Percentiles rank a stretch among this genome's conserved stretches.
Evolutionary conservation across 441 rosid species (phyloP).

Genomic region (Adansonia gregorii): DNA sequence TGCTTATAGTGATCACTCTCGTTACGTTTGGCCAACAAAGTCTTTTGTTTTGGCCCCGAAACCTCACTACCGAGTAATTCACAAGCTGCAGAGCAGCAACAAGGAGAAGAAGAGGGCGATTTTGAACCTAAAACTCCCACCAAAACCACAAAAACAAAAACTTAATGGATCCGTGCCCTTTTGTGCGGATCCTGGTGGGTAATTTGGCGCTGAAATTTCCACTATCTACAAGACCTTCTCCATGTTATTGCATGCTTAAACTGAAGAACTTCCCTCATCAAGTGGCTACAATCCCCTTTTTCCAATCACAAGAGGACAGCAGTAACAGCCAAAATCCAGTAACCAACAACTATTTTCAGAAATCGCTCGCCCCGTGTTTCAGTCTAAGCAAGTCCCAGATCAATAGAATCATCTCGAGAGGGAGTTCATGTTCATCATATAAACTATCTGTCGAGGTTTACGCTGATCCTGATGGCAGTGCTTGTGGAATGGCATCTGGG

Average conservation of each 20-base stretch:
- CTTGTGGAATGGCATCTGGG: slow-evolving; percentile 41
- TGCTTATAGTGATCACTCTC: slow-evolving; percentile 8
- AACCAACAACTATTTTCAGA: neutral
- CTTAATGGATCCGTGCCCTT: slow-evolving; percentile 76
- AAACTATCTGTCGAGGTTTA: slow-evolving; percentile 42
- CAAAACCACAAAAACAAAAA: neutral
- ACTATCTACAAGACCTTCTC: slow-evolving; percentile 26
- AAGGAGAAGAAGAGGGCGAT: no score
- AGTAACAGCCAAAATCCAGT: slow-evolving; percentile 29
- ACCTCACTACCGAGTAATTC: neutral
- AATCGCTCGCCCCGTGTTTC: slow-evolving; percentile 58
- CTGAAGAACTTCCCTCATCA: slow-evolving; percentile 46
- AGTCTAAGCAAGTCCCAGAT: slow-evolving; percentile 47
- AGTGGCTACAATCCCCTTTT: slow-evolving; percentile 33
- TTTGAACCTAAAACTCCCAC: no score
- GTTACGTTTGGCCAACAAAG: slow-evolving; percentile 22
- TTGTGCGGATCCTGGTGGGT: slow-evolving; percentile 58
- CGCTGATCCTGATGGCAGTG: slow-evolving; percentile 27
- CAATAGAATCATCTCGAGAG: slow-evolving; percentile 30
- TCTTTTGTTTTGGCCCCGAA: slow-evolving; percentile 11
- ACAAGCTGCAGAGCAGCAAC: no score
- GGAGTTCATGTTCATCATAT: slow-evolving; percentile 18
- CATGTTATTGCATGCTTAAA: slow-evolving; percentile 52
- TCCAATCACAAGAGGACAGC: slow-evolving; percentile 20
- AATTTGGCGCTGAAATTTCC: slow-evolving; percentile 56